phyloP scores from a whole-genome alignment of 441 rosid genomes.

The Oxalis stricta region DNA sequence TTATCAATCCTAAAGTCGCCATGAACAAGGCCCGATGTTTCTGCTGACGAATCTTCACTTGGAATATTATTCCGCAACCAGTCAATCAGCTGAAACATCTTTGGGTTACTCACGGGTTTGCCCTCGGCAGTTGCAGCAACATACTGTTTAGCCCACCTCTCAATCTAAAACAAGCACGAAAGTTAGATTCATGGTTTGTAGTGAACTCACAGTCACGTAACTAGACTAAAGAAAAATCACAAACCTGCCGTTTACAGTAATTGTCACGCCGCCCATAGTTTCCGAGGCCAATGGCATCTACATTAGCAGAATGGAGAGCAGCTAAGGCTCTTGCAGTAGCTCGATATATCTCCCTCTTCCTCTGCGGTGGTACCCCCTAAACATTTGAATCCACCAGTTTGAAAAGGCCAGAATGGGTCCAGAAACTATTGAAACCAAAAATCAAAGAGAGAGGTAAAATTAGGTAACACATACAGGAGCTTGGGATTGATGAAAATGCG shows the following conservation, averaged over 20 bases:
- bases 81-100: slow-evolving; percentile 61
- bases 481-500: slow-evolving; percentile 62
- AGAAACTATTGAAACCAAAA: neutral
- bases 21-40: slow-evolving; percentile 69
- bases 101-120: slow-evolving; percentile 56
- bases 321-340: slow-evolving; percentile 72
- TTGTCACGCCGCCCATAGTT: slow-evolving; percentile 64
- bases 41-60: slow-evolving; percentile 60
- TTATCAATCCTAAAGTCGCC: slow-evolving; percentile 96
- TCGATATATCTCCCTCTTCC: slow-evolving; percentile 47
- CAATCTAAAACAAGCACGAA: slow-evolving; percentile 37
- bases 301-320: slow-evolving; percentile 62
- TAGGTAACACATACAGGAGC: slow-evolving; percentile 37
- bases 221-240: too few species aligned
- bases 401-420: neutral
- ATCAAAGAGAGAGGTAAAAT: neutral
- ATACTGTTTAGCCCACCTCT: slow-evolving; percentile 89
- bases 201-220: too few species aligned
- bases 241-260: slow-evolving; percentile 80
- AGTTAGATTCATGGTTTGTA: neutral
- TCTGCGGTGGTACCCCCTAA: slow-evolving; percentile 48
- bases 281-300: slow-evolving; percentile 60
- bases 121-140: slow-evolving; percentile 71
- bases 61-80: slow-evolving; percentile 68
- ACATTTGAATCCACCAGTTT: too few species aligned